These are phyloP conservation scores for Neoascochyta sp. DNA, from an alignment of 2,329 filamentous ascomycete genomes.

Conservation along the genomic window DNA sequence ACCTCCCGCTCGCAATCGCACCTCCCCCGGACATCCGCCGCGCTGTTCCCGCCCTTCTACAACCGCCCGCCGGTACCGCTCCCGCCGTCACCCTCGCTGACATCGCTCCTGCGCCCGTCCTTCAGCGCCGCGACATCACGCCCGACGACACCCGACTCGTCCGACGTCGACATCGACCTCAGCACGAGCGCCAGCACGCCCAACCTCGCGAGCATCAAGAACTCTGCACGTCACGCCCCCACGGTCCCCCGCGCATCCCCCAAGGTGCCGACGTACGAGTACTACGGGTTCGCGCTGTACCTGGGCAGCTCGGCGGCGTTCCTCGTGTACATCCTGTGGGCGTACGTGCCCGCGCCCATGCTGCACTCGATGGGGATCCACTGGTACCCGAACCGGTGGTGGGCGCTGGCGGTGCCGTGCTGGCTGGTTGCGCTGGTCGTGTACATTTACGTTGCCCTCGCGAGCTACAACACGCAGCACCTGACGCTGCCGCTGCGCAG, in stretches of 20 bases:
- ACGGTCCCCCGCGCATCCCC: slow-evolving; percentile 80
- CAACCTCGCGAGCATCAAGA: slow-evolving; percentile 57
- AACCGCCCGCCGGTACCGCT: slow-evolving; percentile 92
- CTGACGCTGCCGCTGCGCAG: slow-evolving; percentile 75
- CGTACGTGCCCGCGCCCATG: slow-evolving; percentile 86
- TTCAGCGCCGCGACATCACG: slow-evolving; percentile 61
- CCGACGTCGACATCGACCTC: slow-evolving; percentile 66
- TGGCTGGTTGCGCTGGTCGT: slow-evolving; percentile 84
- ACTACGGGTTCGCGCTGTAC: slow-evolving; percentile 98
- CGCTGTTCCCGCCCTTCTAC: slow-evolving; percentile 82
- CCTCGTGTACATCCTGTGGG: slow-evolving; percentile 71
- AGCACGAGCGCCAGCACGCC: slow-evolving; percentile 48
- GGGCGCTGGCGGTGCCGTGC: slow-evolving; percentile 86
- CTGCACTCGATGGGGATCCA: slow-evolving; percentile 89
- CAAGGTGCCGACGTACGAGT: slow-evolving; percentile 98
- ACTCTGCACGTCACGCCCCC: slow-evolving; percentile 56
- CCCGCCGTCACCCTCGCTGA: slow-evolving; percentile 87
- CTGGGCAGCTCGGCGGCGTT: slow-evolving; percentile 82
- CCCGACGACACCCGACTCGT: slow-evolving; percentile 90
- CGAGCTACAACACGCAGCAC: slow-evolving; percentile 84
- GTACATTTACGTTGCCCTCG: slow-evolving; percentile 92
- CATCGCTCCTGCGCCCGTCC: slow-evolving; percentile 75
- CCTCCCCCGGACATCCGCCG: slow-evolving; percentile 35
- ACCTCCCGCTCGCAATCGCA: slow-evolving; percentile 47
- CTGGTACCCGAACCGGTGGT: slow-evolving; percentile 98